Evolutionary conservation across 2,329 filamentous ascomycete species (phyloP), one percentile per base, ranked within the genome.

Genomic region (Diaporthe eres): DNA sequence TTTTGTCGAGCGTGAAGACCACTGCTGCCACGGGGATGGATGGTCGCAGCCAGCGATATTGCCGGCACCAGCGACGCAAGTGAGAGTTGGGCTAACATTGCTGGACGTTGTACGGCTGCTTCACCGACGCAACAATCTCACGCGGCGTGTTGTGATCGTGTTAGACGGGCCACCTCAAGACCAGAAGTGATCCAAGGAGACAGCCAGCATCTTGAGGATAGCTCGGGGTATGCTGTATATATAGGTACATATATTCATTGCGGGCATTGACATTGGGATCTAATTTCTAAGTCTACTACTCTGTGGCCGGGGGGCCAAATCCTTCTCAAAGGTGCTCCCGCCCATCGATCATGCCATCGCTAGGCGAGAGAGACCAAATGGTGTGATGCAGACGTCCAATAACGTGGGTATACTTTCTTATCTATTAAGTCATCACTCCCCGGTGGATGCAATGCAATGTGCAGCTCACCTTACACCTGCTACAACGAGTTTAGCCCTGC

Each of bases 361-460:
- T 42, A 70, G 13, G 65, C 13, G 31, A 53, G n/a, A 42, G 34
- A 55, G 37, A 4, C 15, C 31, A n/a, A 19, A 39, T 70, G 65
- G 34, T 39, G 65, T 34, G 34, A 55, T 70, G 9, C 34, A 28
- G 34, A 55, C 55, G 34, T 70, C 65, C 65, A 70, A 55, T 70
- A 34, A 42, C 49, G 55, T 28, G 65, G n/a, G 34, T n/a, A 42
- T 53, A 51, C 7, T 42, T 22, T 17, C 47, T 53, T 70, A 70
- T 70, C 65, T 70, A 70, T 70, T 42, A 55, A 55, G 65, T 70
- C 65, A 70, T 70, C 47, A 70, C 65, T 70, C 9, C 8, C 9
- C 34, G n/a, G 15, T 25, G 49, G 31, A 53, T 68, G 65, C 65
- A 68, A 28, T 39, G 65, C 31, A 19, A 53, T 70, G 34, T 42